Base-by-base conservation (phyloP, 2,329 filamentous ascomycete genomes). In the Trichoderma aggressivum region DNA sequence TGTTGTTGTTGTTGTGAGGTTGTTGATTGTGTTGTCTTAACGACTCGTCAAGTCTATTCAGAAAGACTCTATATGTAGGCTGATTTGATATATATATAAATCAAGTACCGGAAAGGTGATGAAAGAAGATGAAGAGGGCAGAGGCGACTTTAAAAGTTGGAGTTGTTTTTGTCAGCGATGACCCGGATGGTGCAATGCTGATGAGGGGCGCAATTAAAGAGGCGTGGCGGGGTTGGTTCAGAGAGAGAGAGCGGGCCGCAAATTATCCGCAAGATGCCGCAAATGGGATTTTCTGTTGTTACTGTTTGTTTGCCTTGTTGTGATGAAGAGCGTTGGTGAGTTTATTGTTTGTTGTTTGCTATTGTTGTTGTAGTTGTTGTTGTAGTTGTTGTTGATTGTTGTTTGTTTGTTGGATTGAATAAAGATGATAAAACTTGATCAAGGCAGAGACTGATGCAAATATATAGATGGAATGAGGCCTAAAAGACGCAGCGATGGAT, bases 181-280 rank as follows among this genome's bases (percentile, higher is more conserved):
- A 53, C 24, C 34, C 28, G 62, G 30, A 66, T 69, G 66, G 66
- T 43, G 66, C 66, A 69, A 65, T 34, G 43, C n/a, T 55, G 47
- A 50, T 50, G 43, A 50, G 43, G 43, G 47, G 47, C 47, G 21
- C 28, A 14, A 47, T 26, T 56, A 43, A 18, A 2, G 39, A 39
- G 47, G 24, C 34, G 30, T 66, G 56, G 56, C 47, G 66, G 55
- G 56, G 66, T 50, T 50, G 56, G 66, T 50, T 50, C 12, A 28
- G 16, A 60, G 36, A n/a, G 18, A 32, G 26, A 28, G 26, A 26
- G 56, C 66, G 56, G 66, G 66, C 66, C 66, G 66, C 66, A 69
- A 69, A 61, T 69, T 28, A 16, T 69, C 66, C 61, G 68, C 61
- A 65, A 24, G 32, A 65, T 65, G 58, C 60, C 47, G 60, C 68